Conservation (phyloP, 805 yeast genomes). For the Kodamaea sagamina region DNA sequence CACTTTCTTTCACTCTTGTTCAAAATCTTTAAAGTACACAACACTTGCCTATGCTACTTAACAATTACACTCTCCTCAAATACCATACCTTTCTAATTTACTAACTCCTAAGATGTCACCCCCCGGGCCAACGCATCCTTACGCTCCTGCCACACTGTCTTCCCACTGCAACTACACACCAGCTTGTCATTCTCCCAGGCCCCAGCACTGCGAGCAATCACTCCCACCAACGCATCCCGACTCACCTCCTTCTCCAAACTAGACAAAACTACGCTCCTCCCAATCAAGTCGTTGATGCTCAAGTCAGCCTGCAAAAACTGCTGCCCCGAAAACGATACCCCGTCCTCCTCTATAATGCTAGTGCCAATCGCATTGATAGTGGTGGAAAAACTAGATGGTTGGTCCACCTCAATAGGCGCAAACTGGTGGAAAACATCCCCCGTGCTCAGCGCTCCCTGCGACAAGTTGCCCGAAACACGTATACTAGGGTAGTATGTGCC, state of each 20-base stretch:
- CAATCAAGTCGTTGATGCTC: conserved; percentile 62
- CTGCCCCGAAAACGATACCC: conserved; percentile 35
- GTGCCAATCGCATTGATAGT: conserved; percentile 41
- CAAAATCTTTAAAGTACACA: no score
- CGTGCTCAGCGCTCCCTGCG: conserved; percentile 67
- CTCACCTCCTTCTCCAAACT: conserved; percentile 39
- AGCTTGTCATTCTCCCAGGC: conserved; percentile 94
- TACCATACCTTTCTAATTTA: no score
- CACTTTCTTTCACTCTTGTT: no score
- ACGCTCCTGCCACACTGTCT: conserved; percentile 95
- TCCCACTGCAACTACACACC: conserved; percentile 93
- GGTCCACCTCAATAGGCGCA: conserved; percentile 34
- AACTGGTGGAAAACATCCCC: conserved; percentile 54
- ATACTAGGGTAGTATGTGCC: conserved; percentile 73
- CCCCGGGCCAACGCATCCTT: conserved; percentile 70
- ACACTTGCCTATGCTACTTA: no score
- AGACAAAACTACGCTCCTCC: conserved; percentile 62
- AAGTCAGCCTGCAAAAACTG: conserved; percentile 44
- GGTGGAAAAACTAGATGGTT: conserved; percentile 28
- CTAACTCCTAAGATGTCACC: conserved; percentile 32
- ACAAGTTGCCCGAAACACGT: conserved; percentile 72
- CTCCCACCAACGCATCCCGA: conserved; percentile 66
- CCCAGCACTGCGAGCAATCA: conserved; percentile 94
- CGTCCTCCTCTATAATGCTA: conserved; percentile 15
- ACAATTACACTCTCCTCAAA: no score